These are phyloP conservation scores for Sordariomycetes sp. DNA, from an alignment of 2,329 filamentous ascomycete genomes.

Conservation along the genomic window DNA sequence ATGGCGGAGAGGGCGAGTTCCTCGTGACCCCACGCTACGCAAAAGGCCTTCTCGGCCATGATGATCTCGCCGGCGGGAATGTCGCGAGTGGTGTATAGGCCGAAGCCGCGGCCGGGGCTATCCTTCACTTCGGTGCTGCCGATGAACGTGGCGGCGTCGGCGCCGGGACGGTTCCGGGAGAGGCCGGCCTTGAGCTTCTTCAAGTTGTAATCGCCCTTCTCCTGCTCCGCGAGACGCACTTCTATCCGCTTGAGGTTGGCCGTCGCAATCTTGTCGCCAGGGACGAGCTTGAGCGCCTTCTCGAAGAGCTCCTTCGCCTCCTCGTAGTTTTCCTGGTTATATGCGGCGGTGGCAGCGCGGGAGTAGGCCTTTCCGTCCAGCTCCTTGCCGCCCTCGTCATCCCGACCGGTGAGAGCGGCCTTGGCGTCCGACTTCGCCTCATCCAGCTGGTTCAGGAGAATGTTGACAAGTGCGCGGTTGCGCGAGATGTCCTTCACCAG, in stretches of 20 bases:
- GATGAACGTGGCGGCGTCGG: slow-evolving; percentile 16
- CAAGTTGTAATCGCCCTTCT: slow-evolving; percentile 8
- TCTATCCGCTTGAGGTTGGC: slow-evolving; percentile 10
- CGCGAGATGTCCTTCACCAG: slow-evolving; percentile 17
- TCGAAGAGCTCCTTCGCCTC: slow-evolving; percentile 11
- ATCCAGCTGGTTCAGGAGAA: slow-evolving; percentile 17
- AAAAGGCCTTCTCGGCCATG: slow-evolving; percentile 25
- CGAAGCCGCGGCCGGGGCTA: slow-evolving; percentile 20
- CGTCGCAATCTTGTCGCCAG: slow-evolving; percentile 7
- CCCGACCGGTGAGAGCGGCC: slow-evolving; percentile 13
- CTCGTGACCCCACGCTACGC: slow-evolving; percentile 19
- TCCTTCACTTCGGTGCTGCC: slow-evolving; percentile 15
- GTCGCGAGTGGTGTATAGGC: slow-evolving; percentile 24
- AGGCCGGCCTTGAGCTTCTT: slow-evolving; percentile 10
- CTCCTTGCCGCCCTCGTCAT: slow-evolving; percentile 5
- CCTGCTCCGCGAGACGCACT: slow-evolving; percentile 6
- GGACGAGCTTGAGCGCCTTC: slow-evolving; percentile 11
- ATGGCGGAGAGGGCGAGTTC: slow-evolving; percentile 27
- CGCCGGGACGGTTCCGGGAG: slow-evolving; percentile 12
- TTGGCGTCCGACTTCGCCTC: slow-evolving; percentile 15
- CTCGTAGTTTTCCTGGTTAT: slow-evolving; percentile 17
- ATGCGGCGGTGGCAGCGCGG: slow-evolving; percentile 18
- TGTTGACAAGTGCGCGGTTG: slow-evolving; percentile 17
- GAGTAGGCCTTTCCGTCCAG: slow-evolving; percentile 20
- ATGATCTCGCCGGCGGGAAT: slow-evolving; percentile 24